Evolutionary conservation across 306 rosid genomes (phyloP).

Genomic region (Sphenostylis stenocarpa): DNA sequence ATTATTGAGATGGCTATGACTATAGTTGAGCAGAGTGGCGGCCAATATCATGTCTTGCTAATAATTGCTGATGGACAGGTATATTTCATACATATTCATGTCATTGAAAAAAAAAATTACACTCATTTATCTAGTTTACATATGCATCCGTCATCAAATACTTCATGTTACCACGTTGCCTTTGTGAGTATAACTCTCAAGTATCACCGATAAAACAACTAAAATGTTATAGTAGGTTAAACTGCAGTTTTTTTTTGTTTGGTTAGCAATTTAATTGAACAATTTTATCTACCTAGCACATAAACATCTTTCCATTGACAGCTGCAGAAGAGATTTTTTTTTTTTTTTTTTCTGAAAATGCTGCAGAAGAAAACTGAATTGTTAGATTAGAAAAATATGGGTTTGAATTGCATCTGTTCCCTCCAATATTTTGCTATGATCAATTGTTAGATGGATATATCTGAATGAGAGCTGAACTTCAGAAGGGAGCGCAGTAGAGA

Average conservation of each 20-base stretch:
- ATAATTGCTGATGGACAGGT: conserved; percentile 98
- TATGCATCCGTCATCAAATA: not conserved
- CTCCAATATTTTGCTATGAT: not conserved
- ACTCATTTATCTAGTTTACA: not conserved
- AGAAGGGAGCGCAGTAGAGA: not conserved
- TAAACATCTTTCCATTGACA: not conserved
- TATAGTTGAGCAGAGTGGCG: conserved; percentile 82
- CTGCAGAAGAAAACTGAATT: not conserved
- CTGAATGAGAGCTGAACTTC: not conserved
- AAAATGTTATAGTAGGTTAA: not conserved
- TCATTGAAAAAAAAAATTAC: not conserved
- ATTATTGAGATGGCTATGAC: conserved; percentile 88
- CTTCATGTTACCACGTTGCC: not conserved
- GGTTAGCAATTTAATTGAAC: not conserved
- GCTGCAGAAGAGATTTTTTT: not conserved
- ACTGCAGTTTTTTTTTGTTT: not conserved
- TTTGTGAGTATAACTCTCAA: not conserved
- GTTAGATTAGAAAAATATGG: not conserved
- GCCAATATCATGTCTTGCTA: conserved; percentile 90
- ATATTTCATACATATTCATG: conserved; percentile 6
- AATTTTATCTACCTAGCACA: not conserved
- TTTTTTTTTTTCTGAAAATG: too few relatives aligned
- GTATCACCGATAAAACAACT: not conserved
- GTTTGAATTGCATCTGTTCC: not conserved
- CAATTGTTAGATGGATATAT: not conserved